phyloP scores from a whole-genome alignment of 129 eudicot species.

The Oenanthe sinensis region DNA sequence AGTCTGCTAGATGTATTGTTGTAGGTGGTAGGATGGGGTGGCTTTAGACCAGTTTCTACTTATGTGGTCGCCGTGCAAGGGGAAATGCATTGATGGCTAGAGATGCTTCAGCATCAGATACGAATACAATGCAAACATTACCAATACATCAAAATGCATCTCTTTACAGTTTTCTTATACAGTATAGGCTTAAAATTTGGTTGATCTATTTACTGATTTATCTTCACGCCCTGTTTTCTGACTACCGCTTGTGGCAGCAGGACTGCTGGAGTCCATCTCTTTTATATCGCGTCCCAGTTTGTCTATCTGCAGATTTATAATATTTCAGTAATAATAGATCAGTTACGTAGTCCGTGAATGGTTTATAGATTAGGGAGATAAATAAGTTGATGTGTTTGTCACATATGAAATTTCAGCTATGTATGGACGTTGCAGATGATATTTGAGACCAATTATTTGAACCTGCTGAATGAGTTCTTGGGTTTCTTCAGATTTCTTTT shows the following conservation, averaged over 20 bases:
- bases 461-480: not conserved
- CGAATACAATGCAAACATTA: not conserved
- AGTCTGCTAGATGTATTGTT: not conserved
- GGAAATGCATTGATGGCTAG: too few species aligned
- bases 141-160: too few species aligned
- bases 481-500: conserved; percentile 1
- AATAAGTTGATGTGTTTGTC: not conserved
- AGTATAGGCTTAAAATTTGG: not conserved
- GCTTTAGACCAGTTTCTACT: not conserved
- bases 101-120: not conserved
- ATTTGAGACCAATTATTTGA: not conserved
- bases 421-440: not conserved
- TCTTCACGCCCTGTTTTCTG: not conserved
- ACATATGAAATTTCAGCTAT: not conserved
- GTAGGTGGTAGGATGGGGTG: not conserved
- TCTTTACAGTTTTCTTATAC: too few species aligned
- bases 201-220: not conserved
- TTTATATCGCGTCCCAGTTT: not conserved
- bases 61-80: too few species aligned
- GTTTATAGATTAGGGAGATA: not conserved
- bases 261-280: not conserved
- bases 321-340: too few species aligned
- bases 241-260: not conserved
- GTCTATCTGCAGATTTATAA: not conserved
- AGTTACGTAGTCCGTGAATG: too few species aligned